phyloP scores from a whole-genome alignment of 73 alveolate genomes.

The Tetrahymena elliotti region DNA sequence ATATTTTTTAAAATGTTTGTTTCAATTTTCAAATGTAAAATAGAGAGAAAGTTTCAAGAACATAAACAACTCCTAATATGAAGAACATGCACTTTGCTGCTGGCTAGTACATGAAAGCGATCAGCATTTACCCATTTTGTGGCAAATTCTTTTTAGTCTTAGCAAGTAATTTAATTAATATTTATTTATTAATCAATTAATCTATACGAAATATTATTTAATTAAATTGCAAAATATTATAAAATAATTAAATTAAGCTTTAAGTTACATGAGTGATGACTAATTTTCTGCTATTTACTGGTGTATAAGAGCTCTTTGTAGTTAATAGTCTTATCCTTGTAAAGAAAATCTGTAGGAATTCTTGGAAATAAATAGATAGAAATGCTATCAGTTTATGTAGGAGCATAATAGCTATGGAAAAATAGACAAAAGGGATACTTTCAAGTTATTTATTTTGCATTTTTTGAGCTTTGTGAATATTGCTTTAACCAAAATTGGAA shows the following conservation, averaged over 20 bases:
- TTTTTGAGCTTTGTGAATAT: constrained; percentile 5
- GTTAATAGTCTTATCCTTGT: neutral
- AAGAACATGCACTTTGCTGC: constrained; percentile 33
- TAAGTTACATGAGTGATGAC: neutral
- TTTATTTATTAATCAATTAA: no score
- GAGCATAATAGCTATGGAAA: constrained; percentile 7
- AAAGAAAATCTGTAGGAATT: constrained; percentile 30
- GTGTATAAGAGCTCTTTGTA: neutral
- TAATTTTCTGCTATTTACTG: neutral
- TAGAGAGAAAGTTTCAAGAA: constrained; percentile 6
- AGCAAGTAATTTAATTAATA: neutral
- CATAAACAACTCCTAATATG: neutral
- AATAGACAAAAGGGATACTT: neutral
- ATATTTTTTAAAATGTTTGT: neutral
- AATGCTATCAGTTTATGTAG: constrained; percentile 4
- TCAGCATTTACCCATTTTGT: neutral
- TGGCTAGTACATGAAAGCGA: neutral
- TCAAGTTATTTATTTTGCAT: constrained; percentile 17
- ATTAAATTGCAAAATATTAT: no score
- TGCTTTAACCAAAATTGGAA: constrained; percentile 23
- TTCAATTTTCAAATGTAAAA: neutral
- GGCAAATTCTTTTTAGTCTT: neutral
- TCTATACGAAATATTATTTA: no score
- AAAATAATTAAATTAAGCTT: neutral
- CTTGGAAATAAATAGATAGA: constrained; percentile 16